These are phyloP conservation scores for Fusarium pseudograminearum DNA, from an alignment of 2,329 filamentous ascomycete species.

Conservation along the genomic window DNA sequence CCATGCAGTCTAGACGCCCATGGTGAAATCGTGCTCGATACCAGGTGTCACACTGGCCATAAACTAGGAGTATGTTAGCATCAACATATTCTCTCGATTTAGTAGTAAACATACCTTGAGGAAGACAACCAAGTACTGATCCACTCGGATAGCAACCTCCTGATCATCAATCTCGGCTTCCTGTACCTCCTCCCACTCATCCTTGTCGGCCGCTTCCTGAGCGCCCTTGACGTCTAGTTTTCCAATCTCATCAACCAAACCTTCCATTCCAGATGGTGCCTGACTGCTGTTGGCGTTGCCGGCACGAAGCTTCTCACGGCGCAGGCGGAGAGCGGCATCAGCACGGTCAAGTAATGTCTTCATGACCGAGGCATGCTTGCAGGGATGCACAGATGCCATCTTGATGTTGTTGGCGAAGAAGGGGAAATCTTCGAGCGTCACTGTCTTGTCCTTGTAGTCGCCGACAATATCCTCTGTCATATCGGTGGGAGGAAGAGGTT, in stretches of 20 bases:
- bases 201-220: constrained; percentile 64
- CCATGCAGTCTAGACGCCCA: constrained; percentile 40
- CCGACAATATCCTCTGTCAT: constrained; percentile 99
- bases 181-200: constrained; percentile 76
- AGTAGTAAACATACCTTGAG: constrained; percentile 71
- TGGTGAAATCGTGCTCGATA: constrained; percentile 62
- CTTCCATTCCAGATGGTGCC: constrained; percentile 74
- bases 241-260: constrained; percentile 83
- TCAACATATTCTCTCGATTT: background rate
- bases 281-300: constrained; percentile 51
- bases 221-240: constrained; percentile 69
- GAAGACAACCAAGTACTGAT: constrained; percentile 89
- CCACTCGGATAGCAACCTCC: constrained; percentile 85
- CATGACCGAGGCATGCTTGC: constrained; percentile 98
- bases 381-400: constrained; percentile 97
- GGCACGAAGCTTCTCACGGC: constrained; percentile 81
- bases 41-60: constrained; percentile 93
- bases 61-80: constrained; percentile 60
- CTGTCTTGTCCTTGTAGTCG: constrained; percentile 98
- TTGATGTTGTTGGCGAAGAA: constrained; percentile 93
- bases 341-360: constrained; percentile 96
- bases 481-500: constrained; percentile 81
- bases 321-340: constrained; percentile 90
- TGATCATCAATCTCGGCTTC: constrained; percentile 72
- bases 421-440: constrained; percentile 96